Evolutionary conservation across 352 stramenopile species (phyloP), one percentile per base, ranked within the genome.

Genomic region (Halophytophthora batemanensis): DNA sequence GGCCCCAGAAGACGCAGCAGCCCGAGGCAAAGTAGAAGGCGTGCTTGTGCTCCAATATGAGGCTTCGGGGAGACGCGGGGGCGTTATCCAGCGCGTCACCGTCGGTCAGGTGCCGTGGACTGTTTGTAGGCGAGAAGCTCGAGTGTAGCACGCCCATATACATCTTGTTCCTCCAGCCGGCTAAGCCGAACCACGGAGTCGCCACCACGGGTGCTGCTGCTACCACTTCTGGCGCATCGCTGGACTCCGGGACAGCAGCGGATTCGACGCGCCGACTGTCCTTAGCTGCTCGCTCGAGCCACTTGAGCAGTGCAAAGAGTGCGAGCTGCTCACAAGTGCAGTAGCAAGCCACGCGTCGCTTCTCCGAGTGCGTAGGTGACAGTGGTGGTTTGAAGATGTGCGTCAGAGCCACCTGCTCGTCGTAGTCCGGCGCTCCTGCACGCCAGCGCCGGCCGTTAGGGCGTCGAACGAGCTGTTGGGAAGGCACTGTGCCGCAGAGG

Each of bases 21-120:
- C 77, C 80, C n/a, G 71, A 87, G 73, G 73, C 75, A 61, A 90
- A 87, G 66, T 85, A 79, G 38, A 90, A 86, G 13, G 67, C 74
- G 55, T 87, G 66, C 33, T 87, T 87, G 31, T 81, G 62, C 25
- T 69, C 55, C 36, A 80, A 47, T 13, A 56, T 57, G 15, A 50
- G 46, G 5, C 44, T 21, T 36, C 57, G 61, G 22, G 50, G 37
- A 5, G 19, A 22, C 19, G 15, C 13, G 31, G 42, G 54, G 12
- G 40, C n/a, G n/a, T 50, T 51, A 57, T 28, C 36, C 34, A 39
- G 54, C 15, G 40, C n/a, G n/a, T 50, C 54, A 57, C 33, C 36
- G 19, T 6, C 49, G 39, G 13, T 33, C n/a, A 1, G 1, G 36
- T 5, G 31, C 5, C 8, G 13, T 21, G 31, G 12, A 40, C 31